Evolutionary conservation across 768 basidiomycete species (phyloP).

Genomic region (Cyclocybe cylindracea): DNA sequence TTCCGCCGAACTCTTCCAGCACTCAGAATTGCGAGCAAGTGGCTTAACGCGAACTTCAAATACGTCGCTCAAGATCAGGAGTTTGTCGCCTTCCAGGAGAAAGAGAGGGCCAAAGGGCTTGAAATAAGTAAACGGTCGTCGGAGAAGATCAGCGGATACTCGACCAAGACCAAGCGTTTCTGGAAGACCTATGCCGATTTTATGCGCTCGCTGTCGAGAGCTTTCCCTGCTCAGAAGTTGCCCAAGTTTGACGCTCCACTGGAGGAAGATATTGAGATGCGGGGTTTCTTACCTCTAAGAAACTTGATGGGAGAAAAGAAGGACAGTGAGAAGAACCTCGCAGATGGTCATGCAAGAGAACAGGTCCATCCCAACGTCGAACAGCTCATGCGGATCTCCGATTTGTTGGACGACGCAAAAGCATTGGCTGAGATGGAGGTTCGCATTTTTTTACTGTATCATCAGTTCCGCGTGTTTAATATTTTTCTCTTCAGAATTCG

Average conservation of each 20-base stretch:
- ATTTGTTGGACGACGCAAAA: constrained; percentile 74
- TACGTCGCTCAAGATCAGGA: constrained; percentile 56
- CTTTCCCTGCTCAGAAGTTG: constrained; percentile 70
- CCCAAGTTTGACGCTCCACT: constrained; percentile 61
- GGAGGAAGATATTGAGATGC: constrained; percentile 90
- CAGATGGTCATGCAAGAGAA: constrained; percentile 27
- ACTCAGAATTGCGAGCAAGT: constrained; percentile 85
- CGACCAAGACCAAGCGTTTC: constrained; percentile 50
- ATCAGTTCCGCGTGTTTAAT: neutral
- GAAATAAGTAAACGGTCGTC: constrained; percentile 29
- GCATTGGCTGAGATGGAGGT: constrained; percentile 62
- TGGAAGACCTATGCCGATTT: constrained; percentile 77
- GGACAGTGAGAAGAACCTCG: constrained; percentile 22
- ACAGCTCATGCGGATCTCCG: constrained; percentile 90
- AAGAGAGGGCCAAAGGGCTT: constrained; percentile 27
- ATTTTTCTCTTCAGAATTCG: constrained; percentile 32
- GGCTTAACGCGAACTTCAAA: constrained; percentile 77
- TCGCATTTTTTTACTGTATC: constrained; percentile 16
- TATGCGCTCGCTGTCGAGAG: constrained; percentile 52
- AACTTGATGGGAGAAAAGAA: constrained; percentile 48
- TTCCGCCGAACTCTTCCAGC: constrained; percentile 87
- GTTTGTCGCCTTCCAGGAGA: constrained; percentile 32
- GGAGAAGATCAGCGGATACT: constrained; percentile 34
- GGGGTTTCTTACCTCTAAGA: constrained; percentile 83
- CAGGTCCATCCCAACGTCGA: constrained; percentile 89